Percentiles rank a stretch among this genome's conserved stretches.
These are phyloP conservation scores for Aspergillus pseudoterreus DNA, from an alignment of 2,329 filamentous ascomycete genomes.

Conservation along the genomic window DNA sequence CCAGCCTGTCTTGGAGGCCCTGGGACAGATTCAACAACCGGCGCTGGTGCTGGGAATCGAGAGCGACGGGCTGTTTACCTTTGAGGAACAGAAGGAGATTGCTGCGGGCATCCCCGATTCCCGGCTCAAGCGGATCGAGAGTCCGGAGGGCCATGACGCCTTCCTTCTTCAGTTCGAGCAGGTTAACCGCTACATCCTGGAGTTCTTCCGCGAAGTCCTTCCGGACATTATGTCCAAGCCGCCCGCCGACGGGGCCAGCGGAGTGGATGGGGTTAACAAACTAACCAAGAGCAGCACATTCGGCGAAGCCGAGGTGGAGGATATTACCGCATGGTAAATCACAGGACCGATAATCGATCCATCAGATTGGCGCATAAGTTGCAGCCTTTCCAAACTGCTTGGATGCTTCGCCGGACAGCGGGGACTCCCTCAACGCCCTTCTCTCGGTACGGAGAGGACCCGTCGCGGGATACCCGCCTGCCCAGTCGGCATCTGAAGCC, in stretches of 20 bases:
- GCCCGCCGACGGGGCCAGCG: constrained; percentile 44
- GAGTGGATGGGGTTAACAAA: constrained; percentile 55
- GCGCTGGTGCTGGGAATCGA: constrained; percentile 90
- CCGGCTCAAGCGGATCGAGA: constrained; percentile 81
- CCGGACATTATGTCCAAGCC: constrained; percentile 80
- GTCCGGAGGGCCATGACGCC: constrained; percentile 91
- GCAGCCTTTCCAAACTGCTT: constrained; percentile 18
- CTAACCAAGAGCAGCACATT: constrained; percentile 86
- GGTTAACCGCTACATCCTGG: constrained; percentile 82
- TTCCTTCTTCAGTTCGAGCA: constrained; percentile 97
- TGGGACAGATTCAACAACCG: constrained; percentile 81
- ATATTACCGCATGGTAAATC: constrained; percentile 86
- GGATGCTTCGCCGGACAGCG: constrained; percentile 8
- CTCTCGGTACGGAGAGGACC: constrained; percentile 13
- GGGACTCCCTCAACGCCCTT: constrained; percentile 3
- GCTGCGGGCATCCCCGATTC: constrained; percentile 76
- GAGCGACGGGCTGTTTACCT: constrained; percentile 93
- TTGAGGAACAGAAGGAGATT: constrained; percentile 91
- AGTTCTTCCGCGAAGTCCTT: constrained; percentile 76
- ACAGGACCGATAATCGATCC: neutral
- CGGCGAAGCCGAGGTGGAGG: constrained; percentile 91
- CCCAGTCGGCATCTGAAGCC: constrained; percentile 7
- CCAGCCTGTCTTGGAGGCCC: constrained; percentile 64
- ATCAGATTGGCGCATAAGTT: constrained; percentile 26
- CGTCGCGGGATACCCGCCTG: constrained; percentile 11